Evolutionary conservation across 495 filamentous ascomycete species (phyloP), one percentile per base, ranked within the genome.

Genomic region (Penicillium tannophilum): DNA sequence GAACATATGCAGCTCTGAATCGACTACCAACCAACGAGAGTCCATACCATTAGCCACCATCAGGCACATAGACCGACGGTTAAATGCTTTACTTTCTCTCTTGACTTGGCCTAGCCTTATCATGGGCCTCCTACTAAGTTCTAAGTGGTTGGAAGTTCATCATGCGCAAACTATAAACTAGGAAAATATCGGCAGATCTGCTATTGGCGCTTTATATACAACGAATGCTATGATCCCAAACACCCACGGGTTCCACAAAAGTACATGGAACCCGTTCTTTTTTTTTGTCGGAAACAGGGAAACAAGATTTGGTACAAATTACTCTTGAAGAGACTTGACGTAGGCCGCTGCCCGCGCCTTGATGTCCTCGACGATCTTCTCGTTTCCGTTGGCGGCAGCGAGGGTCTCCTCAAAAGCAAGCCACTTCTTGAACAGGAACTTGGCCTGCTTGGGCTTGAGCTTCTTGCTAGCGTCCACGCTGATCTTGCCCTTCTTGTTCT

Each of bases 391-490:
- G 3, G 68, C 64, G 3, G 64, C 65, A 11, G 69, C 72, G 16
- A 75, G 65, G 73, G 85, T 85, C 76, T 86, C 86, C 77, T 96
- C 91, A 76, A 86, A 93, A 60, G 83, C 79, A 56, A 88, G 81
- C 91, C 91, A 96, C 63, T 89, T 83, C 71, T 88, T 87, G 69
- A 95, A 96, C 77, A 92, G 87, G 65, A 84, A 87, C 67, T 88
- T 86, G 3, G 90, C 91, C 71, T 88, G 83, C 66, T 86, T 84
- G 14, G 86, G 78, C 71, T 89, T 90, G 17, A 92, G 66, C 62
- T 79, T 79, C 67, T 76, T 75, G 58, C 67, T 68, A 24, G 67
- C 62, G 23, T 73, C 72, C 16, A 71, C 56, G 19, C 63, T 64
- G 17, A 73, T 60, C 11, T 39, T 66, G 14, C 83, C 82, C 79